phyloP scores from a whole-genome alignment of 352 stramenopile species.

The Aphanomyces cochlioides region DNA sequence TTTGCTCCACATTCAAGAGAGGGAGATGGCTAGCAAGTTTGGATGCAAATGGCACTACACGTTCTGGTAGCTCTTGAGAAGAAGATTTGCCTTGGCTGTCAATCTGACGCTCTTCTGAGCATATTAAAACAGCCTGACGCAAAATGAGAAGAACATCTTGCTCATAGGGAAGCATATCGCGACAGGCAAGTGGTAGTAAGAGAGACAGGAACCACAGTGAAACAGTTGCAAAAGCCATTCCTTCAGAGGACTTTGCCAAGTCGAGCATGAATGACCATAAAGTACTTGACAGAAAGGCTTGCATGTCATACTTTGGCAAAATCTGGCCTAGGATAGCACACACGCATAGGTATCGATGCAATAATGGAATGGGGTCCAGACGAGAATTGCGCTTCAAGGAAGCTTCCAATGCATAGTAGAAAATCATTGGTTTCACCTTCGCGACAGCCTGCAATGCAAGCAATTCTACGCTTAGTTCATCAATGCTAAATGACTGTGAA shows the following conservation, averaged over 20 bases:
- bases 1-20: background rate
- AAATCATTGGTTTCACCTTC: background rate
- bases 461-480: background rate
- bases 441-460: background rate
- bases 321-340: background rate
- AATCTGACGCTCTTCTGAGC: too few species aligned
- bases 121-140: too few species aligned
- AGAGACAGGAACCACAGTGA: slow-evolving; percentile 2
- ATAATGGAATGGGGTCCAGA: too few species aligned
- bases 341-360: background rate
- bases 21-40: background rate
- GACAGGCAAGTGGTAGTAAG: background rate
- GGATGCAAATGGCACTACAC: too few species aligned
- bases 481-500: background rate
- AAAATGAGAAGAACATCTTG: too few species aligned
- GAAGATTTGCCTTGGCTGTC: too few species aligned
- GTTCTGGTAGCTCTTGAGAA: too few species aligned
- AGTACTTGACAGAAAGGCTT: background rate
- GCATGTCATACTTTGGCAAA: background rate
- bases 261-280: slow-evolving; percentile 2
- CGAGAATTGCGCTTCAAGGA: too few species aligned
- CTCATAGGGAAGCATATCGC: too few species aligned
- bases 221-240: background rate
- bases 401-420: background rate
- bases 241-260: background rate